A percentile compares a stretch with the other conserved stretches of the same genome.
These are phyloP conservation scores for Rhynchosporium secalis DNA, from an alignment of 2,329 filamentous ascomycete genomes.

Conservation along the genomic window DNA sequence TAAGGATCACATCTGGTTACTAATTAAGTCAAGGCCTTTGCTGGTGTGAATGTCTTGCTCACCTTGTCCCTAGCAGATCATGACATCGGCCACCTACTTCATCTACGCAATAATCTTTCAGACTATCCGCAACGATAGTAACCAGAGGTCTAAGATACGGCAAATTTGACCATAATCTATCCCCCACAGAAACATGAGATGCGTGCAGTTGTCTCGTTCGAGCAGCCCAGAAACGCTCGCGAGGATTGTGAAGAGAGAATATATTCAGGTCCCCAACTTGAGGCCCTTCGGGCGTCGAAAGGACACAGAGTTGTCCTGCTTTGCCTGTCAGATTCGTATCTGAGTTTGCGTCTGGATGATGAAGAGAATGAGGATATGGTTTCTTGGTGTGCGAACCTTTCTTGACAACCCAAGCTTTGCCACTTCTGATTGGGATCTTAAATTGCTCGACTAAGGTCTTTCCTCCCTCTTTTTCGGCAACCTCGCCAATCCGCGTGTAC, in stretches of 20 bases:
- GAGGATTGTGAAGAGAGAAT: conserved; percentile 74
- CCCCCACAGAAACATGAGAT: conserved; percentile 69
- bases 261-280: conserved; percentile 84
- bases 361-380: background rate
- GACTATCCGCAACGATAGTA: conserved; percentile 69
- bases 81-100: conserved; percentile 68
- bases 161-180: conserved; percentile 75
- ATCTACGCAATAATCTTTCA: conserved; percentile 61
- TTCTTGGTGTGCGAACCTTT: conserved; percentile 28
- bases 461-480: conserved; percentile 20
- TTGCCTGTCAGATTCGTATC: conserved; percentile 1
- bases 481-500: conserved; percentile 28
- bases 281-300: conserved; percentile 74
- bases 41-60: background rate
- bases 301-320: conserved; percentile 66
- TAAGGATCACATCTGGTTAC: conserved; percentile 72
- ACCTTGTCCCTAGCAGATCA: conserved; percentile 72
- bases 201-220: conserved; percentile 78
- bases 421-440: conserved; percentile 71
- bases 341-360: background rate
- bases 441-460: conserved; percentile 49
- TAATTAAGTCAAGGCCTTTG: background rate
- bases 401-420: conserved; percentile 69
- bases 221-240: conserved; percentile 80
- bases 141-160: conserved; percentile 75